Conservation (phyloP, 495 filamentous ascomycete species). For the Neurospora cerealis region DNA sequence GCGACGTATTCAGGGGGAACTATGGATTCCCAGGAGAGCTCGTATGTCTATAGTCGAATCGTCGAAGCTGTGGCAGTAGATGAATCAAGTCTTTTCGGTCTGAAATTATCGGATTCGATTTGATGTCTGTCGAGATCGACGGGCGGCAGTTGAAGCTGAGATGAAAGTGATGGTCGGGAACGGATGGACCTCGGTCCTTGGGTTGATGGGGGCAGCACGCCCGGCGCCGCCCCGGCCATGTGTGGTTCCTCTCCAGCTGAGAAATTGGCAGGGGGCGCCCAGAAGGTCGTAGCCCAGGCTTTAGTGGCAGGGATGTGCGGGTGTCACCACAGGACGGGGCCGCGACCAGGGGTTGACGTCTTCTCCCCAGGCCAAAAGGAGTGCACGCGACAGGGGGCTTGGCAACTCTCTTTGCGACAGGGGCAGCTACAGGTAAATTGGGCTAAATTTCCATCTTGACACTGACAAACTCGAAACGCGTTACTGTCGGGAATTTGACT, state of each 20-base stretch:
- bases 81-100: neutral
- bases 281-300: neutral
- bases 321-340: neutral
- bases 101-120: neutral
- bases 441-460: neutral
- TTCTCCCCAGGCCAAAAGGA: conserved; percentile 4
- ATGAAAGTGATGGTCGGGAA: neutral
- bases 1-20: neutral
- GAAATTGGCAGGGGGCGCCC: neutral
- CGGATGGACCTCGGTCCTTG: neutral
- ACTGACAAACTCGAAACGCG: conserved; percentile 2
- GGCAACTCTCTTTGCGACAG: neutral
- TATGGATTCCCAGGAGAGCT: neutral
- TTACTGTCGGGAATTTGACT: neutral
- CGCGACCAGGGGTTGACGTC: conserved; percentile 10
- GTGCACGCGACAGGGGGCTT: conserved; percentile 6
- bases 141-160: neutral
- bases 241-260: neutral
- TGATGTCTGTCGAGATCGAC: neutral
- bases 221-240: neutral
- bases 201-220: neutral
- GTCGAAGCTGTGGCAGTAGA: neutral
- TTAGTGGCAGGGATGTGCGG: neutral
- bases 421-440: neutral
- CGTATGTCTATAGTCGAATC: neutral